Evolutionary conservation across 1,139 yeast genomes (phyloP).

Genomic region (Debaryomyces psychrophilus): DNA sequence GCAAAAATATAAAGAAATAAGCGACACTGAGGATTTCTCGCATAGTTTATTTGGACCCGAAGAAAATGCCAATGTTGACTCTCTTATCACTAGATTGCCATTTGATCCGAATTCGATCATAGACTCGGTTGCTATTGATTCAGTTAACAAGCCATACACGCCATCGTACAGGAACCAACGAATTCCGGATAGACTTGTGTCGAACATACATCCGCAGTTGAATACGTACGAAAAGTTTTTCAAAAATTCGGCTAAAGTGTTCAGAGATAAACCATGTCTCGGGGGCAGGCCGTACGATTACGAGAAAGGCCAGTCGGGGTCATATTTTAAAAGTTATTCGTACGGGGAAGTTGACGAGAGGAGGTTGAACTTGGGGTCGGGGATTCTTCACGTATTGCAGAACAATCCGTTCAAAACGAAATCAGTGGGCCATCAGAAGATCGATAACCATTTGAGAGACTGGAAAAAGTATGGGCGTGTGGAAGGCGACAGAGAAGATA

Average conservation of each 20-base stretch:
- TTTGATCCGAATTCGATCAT: background rate
- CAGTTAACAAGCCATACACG: background rate
- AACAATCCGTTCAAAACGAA: slow-evolving; percentile 43
- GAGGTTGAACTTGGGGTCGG: slow-evolving; percentile 61
- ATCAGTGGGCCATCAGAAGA: slow-evolving; percentile 31
- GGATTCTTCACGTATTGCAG: slow-evolving; percentile 55
- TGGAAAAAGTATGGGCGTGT: slow-evolving; percentile 14
- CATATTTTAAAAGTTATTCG: slow-evolving; percentile 50
- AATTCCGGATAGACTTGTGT: slow-evolving; percentile 41
- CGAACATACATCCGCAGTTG: slow-evolving; percentile 52
- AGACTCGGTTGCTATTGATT: slow-evolving; percentile 5
- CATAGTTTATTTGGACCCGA: slow-evolving; percentile 4
- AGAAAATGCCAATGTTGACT: background rate
- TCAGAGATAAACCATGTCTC: slow-evolving; percentile 34
- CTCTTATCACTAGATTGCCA: slow-evolving; percentile 3
- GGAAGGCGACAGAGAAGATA: slow-evolving; percentile 29
- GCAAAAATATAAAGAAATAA: background rate
- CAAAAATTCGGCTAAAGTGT: slow-evolving; percentile 37
- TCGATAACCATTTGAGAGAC: slow-evolving; percentile 21
- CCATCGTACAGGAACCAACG: slow-evolving; percentile 47
- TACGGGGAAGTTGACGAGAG: slow-evolving; percentile 46
- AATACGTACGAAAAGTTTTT: slow-evolving; percentile 49
- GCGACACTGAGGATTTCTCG: background rate
- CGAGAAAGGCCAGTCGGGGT: slow-evolving; percentile 44
- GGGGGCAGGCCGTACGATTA: slow-evolving; percentile 31